phyloP scores from a whole-genome alignment of 805 yeast genomes.

The Yarrowia deformans region DNA sequence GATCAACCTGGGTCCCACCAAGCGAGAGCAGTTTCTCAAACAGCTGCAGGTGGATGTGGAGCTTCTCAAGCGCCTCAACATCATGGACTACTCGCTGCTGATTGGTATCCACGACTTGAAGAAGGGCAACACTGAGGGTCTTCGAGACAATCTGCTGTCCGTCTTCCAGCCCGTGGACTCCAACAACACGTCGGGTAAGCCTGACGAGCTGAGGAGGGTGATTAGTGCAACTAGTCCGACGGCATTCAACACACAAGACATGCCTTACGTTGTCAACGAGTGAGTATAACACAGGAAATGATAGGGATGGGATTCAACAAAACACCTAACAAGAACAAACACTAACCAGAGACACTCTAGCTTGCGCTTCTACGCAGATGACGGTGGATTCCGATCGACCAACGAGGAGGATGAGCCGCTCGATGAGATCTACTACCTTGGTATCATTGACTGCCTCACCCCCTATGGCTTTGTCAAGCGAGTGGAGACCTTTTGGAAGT shows the following conservation, averaged over 20 bases:
- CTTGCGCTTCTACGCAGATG: slow-evolving; percentile 72
- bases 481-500: slow-evolving; percentile 78
- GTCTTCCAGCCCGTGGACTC: slow-evolving; percentile 50
- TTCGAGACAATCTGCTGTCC: slow-evolving; percentile 50
- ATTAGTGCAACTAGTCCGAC: slow-evolving; percentile 50
- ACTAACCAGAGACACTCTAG: slow-evolving; percentile 37
- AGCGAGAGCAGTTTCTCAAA: slow-evolving; percentile 62
- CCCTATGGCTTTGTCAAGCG: slow-evolving; percentile 63
- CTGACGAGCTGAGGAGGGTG: slow-evolving; percentile 49
- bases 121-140: slow-evolving; percentile 45
- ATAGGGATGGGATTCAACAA: not conserved
- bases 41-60: slow-evolving; percentile 81
- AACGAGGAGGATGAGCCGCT: slow-evolving; percentile 66
- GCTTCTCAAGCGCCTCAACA: slow-evolving; percentile 74
- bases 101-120: slow-evolving; percentile 85
- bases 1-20: slow-evolving; percentile 78
- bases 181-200: slow-evolving; percentile 40
- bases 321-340: not conserved
- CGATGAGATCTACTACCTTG: slow-evolving; percentile 81
- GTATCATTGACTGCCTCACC: slow-evolving; percentile 93
- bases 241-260: slow-evolving; percentile 45
- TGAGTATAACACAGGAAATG: not conserved
- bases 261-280: slow-evolving; percentile 37
- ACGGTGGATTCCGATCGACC: slow-evolving; percentile 85
- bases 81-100: slow-evolving; percentile 94